phyloP scores from a whole-genome alignment of 2,329 filamentous ascomycete species.

The Penicillium sp. region DNA sequence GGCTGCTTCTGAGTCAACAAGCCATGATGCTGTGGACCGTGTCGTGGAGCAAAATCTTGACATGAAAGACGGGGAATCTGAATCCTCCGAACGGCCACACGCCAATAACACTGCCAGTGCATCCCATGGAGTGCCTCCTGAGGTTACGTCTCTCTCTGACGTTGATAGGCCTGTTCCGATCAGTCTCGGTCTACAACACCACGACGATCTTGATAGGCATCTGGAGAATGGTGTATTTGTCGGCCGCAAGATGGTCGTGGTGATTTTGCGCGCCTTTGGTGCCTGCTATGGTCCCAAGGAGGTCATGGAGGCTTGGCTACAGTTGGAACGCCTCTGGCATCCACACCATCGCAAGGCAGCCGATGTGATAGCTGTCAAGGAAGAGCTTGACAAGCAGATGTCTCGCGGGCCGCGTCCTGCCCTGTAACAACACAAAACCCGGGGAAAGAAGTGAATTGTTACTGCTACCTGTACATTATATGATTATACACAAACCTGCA shows the following conservation, averaged over 20 bases:
- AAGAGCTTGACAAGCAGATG: conserved; percentile 35
- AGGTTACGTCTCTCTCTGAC: not conserved
- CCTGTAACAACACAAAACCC: conserved; percentile 9
- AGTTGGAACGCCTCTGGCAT: conserved; percentile 38
- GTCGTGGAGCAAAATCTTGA: not conserved
- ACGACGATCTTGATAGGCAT: conserved; percentile 21
- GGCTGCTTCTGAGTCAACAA: not conserved
- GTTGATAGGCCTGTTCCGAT: not conserved
- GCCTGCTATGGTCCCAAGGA: conserved; percentile 32
- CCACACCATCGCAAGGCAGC: conserved; percentile 29
- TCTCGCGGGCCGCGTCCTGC: conserved; percentile 13
- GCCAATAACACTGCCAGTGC: not conserved
- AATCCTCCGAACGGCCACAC: not conserved
- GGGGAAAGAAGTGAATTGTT: not conserved
- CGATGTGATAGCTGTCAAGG: conserved; percentile 34
- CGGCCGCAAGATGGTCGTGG: conserved; percentile 36
- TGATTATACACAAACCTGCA: conserved; percentile 10
- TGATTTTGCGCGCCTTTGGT: conserved; percentile 37
- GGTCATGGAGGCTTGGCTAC: conserved; percentile 34
- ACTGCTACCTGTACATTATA: conserved; percentile 26
- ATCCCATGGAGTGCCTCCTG: not conserved
- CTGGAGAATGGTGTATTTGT: conserved; percentile 39
- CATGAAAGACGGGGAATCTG: not conserved
- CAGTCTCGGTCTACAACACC: conserved; percentile 4
- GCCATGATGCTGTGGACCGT: not conserved